Evolutionary conservation across 2,329 filamentous ascomycete genomes (phyloP), one percentile per base, ranked within the genome.

Genomic region (Zymoseptoria passerinii): DNA sequence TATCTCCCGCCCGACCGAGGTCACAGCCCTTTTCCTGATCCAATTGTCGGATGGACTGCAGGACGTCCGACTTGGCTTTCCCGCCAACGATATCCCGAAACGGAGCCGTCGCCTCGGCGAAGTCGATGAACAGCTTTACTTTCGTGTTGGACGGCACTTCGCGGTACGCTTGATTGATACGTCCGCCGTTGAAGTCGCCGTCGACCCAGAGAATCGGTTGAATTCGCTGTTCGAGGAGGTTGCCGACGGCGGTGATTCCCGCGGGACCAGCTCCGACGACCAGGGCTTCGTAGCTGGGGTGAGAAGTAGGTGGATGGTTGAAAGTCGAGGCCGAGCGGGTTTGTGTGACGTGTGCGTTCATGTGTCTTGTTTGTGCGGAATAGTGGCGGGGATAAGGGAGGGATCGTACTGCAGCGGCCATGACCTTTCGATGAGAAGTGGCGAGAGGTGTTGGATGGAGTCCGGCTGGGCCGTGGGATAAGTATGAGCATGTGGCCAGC

Each of bases 101-200:
- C 0, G 81, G 75, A 40, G 77, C 70, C 1, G 81, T 70, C 1
- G 78, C 81, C 18, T 79, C 76, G 18, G 81, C 81, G 68, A 80
- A 86, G 28, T 80, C 74, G 58, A 82, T 72, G 67, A 86, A 86
- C 20, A 83, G 74, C 50, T 78, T 77, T 49, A 83, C 82, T 66
- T 83, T 85, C 58, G 83, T 86, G 68, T 86, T 86, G 65, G 77
- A 81, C 61, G 83, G 83, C 19, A 86, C 83, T 66, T 85, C 82
- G 52, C 82, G 77, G 67, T 86, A 86, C 66, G 75, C 76, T 59
- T 75, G 73, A 63, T 72, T 73, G 50, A 73, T 65, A 51, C 71
- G 62, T 10, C 71, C 71, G 8, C 68, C 82, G 23, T 78, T 71
- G 65, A 86, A 85, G 2, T 70, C 67, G 35, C 81, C 76, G 66